Percentiles rank a stretch among this genome's conserved stretches.
Conservation (phyloP, 23 red algal genomes). For the Cyanidioschyzon merolae region DNA sequence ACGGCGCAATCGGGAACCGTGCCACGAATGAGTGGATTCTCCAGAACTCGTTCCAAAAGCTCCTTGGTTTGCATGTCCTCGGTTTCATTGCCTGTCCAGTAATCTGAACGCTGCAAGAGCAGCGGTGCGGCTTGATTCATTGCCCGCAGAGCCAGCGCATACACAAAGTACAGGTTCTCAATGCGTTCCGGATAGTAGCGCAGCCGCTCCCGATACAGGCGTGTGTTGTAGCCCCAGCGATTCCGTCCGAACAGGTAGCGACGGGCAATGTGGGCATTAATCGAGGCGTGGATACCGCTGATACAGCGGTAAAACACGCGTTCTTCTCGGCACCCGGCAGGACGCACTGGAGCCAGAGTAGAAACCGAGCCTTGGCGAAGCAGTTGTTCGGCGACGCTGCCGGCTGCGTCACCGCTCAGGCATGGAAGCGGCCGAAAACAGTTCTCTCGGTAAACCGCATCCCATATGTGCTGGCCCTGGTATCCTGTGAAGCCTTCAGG, state of each 20-base stretch:
- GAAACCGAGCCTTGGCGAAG: background rate
- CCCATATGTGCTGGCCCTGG: constrained; percentile 56
- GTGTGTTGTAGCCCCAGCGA: constrained; percentile 48
- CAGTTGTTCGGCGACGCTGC: background rate
- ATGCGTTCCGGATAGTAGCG: constrained; percentile 61
- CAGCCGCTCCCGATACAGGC: constrained; percentile 70
- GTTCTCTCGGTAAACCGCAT: constrained; percentile 90
- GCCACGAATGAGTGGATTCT: constrained; percentile 30
- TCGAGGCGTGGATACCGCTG: constrained; percentile 85
- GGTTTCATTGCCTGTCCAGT: constrained; percentile 64
- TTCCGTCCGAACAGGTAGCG: constrained; percentile 38
- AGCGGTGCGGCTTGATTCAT: constrained; percentile 39
- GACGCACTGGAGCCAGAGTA: background rate
- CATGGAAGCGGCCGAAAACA: constrained; percentile 45
- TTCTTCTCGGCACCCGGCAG: constrained; percentile 53
- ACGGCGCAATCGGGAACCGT: constrained; percentile 38
- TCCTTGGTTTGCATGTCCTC: constrained; percentile 41
- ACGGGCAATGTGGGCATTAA: constrained; percentile 81
- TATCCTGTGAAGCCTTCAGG: constrained; percentile 92
- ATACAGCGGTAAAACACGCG: constrained; percentile 74
- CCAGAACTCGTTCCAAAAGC: constrained; percentile 37
- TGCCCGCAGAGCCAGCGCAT: constrained; percentile 75
- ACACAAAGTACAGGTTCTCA: constrained; percentile 67
- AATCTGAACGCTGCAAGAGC: constrained; percentile 35
- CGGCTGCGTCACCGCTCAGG: background rate